Base-by-base conservation (phyloP, 2,329 filamentous ascomycete species). In the Delphinella strobiligena region DNA sequence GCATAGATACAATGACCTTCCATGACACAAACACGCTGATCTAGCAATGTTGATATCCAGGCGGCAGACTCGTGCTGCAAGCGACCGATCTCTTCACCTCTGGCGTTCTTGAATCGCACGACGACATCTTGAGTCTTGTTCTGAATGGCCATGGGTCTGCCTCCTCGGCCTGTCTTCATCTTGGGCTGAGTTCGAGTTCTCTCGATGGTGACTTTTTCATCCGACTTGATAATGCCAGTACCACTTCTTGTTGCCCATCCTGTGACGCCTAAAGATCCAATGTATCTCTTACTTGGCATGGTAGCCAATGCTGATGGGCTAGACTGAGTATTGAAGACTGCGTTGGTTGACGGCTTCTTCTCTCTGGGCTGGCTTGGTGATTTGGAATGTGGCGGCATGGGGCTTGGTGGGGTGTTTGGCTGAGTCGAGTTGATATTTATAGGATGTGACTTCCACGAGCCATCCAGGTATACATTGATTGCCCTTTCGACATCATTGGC, bases 221-320 rank as follows among this genome's bases (percentile, higher is more conserved):
- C 86, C 52, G 93, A 82, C 48, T 78, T 82, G 18, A 98, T 55
- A 4, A 95, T 56, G 29, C 75, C 75, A 3, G 63, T 64, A 1
- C 89, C 89, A 57, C 86, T 95, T 51, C 80, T 77, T 3, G 89
- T 96, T 4, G 85, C 80, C 91, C 91, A 98, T 4, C 80, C 91
- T 39, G 82, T 85, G 4, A 84, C 87, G 7, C 91, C 91, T 60
- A 96, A 91, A 0, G 87, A 85, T 14, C 91, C 91, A 45, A 96
- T 74, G 52, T 96, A 98, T 52, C 91, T 66, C 49, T 67, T 69
- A 2, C 61, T 51, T 0, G 78, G 78, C 66, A 70, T 74, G 10
- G 50, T 50, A 33, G 51, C 38, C 12, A 56, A 34, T 29, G 29
- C 16, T 34, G 10, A 19, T 18, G 37, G 40, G 33, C 14, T 40